phyloP scores from a whole-genome alignment of 2,329 filamentous ascomycete species.

The Westerdykella ornata region DNA sequence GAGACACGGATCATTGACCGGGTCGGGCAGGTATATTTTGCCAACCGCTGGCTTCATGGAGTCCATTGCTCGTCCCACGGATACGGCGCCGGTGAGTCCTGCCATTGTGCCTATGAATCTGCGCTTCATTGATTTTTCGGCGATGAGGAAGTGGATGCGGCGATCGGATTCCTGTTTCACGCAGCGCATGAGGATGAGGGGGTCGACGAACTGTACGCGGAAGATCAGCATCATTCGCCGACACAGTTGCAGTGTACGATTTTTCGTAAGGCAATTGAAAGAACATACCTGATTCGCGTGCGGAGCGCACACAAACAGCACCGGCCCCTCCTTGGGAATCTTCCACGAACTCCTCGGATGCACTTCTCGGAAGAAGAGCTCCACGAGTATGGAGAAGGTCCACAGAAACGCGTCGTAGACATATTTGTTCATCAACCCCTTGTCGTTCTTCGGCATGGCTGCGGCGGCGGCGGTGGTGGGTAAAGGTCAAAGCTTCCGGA shows the following conservation, averaged over 20 bases:
- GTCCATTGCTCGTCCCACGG: constrained; percentile 90
- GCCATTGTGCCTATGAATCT: constrained; percentile 84
- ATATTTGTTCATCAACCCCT: constrained; percentile 58
- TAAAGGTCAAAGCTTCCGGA: too few relatives aligned
- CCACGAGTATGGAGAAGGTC: constrained; percentile 73
- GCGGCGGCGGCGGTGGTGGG: constrained; percentile 15
- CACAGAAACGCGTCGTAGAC: constrained; percentile 74
- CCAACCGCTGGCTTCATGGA: constrained; percentile 72
- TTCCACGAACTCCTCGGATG: constrained; percentile 94
- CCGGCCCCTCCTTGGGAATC: constrained; percentile 77
- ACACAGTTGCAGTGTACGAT: background rate
- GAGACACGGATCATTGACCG: constrained; percentile 73
- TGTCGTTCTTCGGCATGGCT: constrained; percentile 26
- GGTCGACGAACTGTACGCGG: constrained; percentile 74
- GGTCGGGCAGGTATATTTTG: constrained; percentile 81
- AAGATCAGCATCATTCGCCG: background rate
- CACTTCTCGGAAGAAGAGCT: constrained; percentile 97
- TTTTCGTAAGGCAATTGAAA: background rate
- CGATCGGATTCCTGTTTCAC: constrained; percentile 80
- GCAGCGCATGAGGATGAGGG: constrained; percentile 84
- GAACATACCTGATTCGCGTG: constrained; percentile 81
- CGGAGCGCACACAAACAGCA: constrained; percentile 93
- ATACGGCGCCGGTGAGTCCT: constrained; percentile 76
- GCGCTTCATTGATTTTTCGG: constrained; percentile 89
- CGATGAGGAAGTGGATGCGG: constrained; percentile 86